phyloP scores from a whole-genome alignment of 257 asterid genomes.

The Solanum chaucha region DNA sequence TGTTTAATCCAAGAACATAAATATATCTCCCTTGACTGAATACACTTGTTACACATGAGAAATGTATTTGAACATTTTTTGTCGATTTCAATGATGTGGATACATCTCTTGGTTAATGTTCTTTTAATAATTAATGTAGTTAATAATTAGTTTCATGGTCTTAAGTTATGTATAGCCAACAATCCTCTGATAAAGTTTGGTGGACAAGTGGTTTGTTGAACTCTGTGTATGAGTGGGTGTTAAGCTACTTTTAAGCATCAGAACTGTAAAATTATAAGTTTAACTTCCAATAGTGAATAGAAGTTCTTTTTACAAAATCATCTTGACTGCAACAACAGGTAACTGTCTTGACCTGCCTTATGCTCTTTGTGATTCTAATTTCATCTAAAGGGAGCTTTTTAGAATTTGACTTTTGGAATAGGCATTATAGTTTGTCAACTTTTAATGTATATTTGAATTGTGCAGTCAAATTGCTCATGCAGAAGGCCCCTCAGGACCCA shows the following conservation, averaged over 20 bases:
- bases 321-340: not conserved
- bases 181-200: not conserved
- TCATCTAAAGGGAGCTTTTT: not conserved
- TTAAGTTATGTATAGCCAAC: not conserved
- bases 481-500: constrained; percentile 96
- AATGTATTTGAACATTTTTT: not conserved
- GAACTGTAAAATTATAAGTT: not conserved
- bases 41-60: not conserved
- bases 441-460: not conserved
- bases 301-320: not conserved
- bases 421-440: not conserved
- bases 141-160: not conserved
- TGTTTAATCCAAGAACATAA: not conserved
- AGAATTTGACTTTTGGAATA: not conserved
- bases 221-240: not conserved
- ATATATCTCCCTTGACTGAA: not conserved
- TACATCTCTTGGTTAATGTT: not conserved
- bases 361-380: not conserved
- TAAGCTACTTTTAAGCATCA: not conserved
- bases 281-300: too few relatives aligned
- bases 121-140: not conserved
- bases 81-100: not conserved
- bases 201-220: not conserved
- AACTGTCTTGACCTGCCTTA: not conserved
- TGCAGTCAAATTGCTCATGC: constrained; percentile 82